Conservation (phyloP, 2,329 filamentous ascomycete species). For the Venturia aucupariae region DNA sequence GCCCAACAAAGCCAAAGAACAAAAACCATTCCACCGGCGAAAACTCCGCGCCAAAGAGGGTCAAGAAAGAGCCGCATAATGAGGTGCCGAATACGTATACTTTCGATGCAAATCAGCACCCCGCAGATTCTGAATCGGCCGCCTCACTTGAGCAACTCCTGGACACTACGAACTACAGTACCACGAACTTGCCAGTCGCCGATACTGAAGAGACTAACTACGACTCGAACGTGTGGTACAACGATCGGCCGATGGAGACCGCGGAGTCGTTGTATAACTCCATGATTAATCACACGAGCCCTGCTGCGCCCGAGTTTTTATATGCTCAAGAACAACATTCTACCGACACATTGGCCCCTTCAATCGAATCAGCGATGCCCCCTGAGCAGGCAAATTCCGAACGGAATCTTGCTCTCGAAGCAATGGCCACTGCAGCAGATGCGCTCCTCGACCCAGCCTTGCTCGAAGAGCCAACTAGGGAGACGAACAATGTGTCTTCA, state of each 20-base stretch:
- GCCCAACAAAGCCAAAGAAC: constrained; percentile 26
- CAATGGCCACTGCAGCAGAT: constrained; percentile 3
- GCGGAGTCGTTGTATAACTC: constrained; percentile 1
- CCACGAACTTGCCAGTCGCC: neutral
- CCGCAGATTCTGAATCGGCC: neutral
- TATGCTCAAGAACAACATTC: neutral
- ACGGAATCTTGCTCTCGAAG: constrained; percentile 1
- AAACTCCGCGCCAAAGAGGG: neutral
- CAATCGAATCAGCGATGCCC: neutral
- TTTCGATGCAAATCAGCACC: neutral
- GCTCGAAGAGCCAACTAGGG: neutral
- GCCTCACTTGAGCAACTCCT: neutral
- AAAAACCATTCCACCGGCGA: neutral
- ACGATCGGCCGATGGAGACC: neutral
- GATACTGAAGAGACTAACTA: neutral
- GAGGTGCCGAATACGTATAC: constrained; percentile 3
- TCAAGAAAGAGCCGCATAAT: neutral
- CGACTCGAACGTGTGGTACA: neutral
- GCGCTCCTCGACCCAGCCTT: constrained; percentile 4
- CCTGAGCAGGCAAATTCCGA: neutral
- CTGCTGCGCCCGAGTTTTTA: neutral
- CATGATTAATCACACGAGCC: neutral
- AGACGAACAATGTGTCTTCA: neutral
- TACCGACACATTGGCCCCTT: neutral
- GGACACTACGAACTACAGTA: neutral